Conservation (phyloP, 2,329 filamentous ascomycete genomes). For the Pezicula neosporulosa region DNA sequence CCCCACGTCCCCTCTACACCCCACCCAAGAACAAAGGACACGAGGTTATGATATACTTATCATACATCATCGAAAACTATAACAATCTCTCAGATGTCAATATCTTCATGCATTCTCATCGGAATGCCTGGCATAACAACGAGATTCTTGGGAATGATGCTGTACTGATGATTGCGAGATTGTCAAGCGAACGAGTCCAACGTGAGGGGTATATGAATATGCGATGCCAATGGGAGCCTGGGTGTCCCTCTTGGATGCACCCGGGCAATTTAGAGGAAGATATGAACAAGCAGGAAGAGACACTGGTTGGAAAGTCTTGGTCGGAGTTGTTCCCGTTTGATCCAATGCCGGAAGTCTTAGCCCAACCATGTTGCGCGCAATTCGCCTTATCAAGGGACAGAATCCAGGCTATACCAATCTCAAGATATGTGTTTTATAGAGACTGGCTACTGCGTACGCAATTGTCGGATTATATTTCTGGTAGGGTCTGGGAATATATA, state of each 20-base stretch:
- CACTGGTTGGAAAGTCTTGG: conserved; percentile 39
- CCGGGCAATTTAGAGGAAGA: conserved; percentile 34
- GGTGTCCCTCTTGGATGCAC: conserved; percentile 47
- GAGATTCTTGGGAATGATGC: conserved; percentile 19
- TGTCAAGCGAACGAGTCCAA: conserved; percentile 34
- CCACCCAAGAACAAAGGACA: conserved; percentile 44
- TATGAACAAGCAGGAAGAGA: conserved; percentile 35
- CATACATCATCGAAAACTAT: conserved; percentile 63
- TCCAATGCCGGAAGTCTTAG: conserved; percentile 43
- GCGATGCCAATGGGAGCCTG: conserved; percentile 55
- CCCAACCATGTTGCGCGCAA: conserved; percentile 59
- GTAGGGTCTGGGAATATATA: conserved; percentile 60
- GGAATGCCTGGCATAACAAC: conserved; percentile 34
- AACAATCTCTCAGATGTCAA: conserved; percentile 39
- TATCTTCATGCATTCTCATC: conserved; percentile 40
- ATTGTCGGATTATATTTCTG: conserved; percentile 50
- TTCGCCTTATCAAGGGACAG: conserved; percentile 56
- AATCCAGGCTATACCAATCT: conserved; percentile 42
- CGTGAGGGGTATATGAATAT: conserved; percentile 56
- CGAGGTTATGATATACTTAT: conserved; percentile 31
- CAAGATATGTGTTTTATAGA: conserved; percentile 53
- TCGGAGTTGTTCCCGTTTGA: conserved; percentile 20
- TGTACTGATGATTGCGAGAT: conserved; percentile 28
- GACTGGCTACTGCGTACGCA: conserved; percentile 57
- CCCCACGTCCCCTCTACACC: conserved; percentile 34